A percentile compares a stretch with the other conserved stretches of the same genome.
Conservation (phyloP, 805 yeast species). For the Diddensiella caesifluorescens region DNA sequence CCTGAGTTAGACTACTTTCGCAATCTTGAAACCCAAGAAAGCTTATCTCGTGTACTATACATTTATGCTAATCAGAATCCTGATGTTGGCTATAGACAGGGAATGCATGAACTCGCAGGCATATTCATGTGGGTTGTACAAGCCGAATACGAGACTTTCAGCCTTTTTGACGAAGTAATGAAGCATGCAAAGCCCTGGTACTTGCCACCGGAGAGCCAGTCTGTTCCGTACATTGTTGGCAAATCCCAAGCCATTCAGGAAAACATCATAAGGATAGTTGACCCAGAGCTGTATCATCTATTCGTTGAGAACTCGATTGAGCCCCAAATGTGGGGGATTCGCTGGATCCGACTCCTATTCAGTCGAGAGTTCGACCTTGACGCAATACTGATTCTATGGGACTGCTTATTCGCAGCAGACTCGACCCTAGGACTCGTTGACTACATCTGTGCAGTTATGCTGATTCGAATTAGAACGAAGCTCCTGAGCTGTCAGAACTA, state of each 20-base stretch:
- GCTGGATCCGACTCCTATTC: slow-evolving; percentile 34
- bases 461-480: slow-evolving; percentile 27
- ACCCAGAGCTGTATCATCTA: slow-evolving; percentile 27
- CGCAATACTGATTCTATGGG: slow-evolving; percentile 31
- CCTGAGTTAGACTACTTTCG: slow-evolving; percentile 33
- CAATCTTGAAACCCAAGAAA: slow-evolving; percentile 19
- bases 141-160: slow-evolving; percentile 31
- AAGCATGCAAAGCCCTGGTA: slow-evolving; percentile 30
- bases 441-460: slow-evolving; percentile 32
- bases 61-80: slow-evolving; percentile 45
- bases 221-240: slow-evolving; percentile 27
- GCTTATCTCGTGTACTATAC: slow-evolving; percentile 40
- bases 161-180: slow-evolving; percentile 31
- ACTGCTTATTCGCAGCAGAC: slow-evolving; percentile 33
- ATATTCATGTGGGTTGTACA: slow-evolving; percentile 33
- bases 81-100: slow-evolving; percentile 47
- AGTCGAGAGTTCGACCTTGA: slow-evolving; percentile 33
- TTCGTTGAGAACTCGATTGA: slow-evolving; percentile 27
- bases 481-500: slow-evolving; percentile 16
- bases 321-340: slow-evolving; percentile 36
- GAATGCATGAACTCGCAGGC: slow-evolving; percentile 51
- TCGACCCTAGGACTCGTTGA: slow-evolving; percentile 29
- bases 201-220: slow-evolving; percentile 12
- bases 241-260: slow-evolving; percentile 32
- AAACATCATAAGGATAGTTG: slow-evolving; percentile 24